phyloP scores from a whole-genome alignment of 2,329 filamentous ascomycete species.

The Herpotrichia juniperi region DNA sequence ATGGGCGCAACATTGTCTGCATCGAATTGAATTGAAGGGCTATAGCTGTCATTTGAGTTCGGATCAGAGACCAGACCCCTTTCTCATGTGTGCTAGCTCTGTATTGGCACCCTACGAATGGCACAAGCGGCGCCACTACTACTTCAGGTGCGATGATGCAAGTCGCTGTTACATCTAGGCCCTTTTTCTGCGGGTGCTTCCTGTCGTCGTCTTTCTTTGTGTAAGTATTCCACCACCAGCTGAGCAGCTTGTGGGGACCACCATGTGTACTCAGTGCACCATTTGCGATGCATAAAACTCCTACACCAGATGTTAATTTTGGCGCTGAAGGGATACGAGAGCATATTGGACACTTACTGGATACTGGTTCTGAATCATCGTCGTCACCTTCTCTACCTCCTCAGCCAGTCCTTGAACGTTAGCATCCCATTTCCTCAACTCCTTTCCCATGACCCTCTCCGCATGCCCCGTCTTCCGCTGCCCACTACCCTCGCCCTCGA shows the following conservation, averaged over 20 bases:
- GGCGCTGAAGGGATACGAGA: background rate
- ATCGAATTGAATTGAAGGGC: background rate
- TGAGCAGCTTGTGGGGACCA: no score
- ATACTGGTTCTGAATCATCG: constrained; percentile 79
- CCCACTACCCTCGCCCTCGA: constrained; percentile 77
- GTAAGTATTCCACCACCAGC: no score
- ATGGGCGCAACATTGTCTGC: background rate
- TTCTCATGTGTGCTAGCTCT: no score
- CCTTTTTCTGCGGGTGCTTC: no score
- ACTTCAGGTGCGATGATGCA: no score
- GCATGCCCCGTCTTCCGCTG: constrained; percentile 71
- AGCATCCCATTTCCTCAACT: constrained; percentile 84
- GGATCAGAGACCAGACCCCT: no score
- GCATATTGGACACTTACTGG: constrained; percentile 62
- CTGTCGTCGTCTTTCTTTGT: no score
- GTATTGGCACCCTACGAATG: no score
- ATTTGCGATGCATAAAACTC: constrained; percentile 54
- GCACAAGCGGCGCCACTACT: no score
- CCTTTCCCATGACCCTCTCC: constrained; percentile 65
- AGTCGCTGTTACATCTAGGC: no score
- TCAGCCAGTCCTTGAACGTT: constrained; percentile 87
- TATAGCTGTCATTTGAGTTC: no score
- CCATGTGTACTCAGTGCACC: constrained; percentile 40
- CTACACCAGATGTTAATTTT: constrained; percentile 8
- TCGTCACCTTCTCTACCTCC: constrained; percentile 86